A percentile compares a stretch with the other conserved stretches of the same genome.
These are phyloP conservation scores for Reticulascus tulasneorum DNA, from an alignment of 2,329 filamentous ascomycete species.

Conservation along the genomic window DNA sequence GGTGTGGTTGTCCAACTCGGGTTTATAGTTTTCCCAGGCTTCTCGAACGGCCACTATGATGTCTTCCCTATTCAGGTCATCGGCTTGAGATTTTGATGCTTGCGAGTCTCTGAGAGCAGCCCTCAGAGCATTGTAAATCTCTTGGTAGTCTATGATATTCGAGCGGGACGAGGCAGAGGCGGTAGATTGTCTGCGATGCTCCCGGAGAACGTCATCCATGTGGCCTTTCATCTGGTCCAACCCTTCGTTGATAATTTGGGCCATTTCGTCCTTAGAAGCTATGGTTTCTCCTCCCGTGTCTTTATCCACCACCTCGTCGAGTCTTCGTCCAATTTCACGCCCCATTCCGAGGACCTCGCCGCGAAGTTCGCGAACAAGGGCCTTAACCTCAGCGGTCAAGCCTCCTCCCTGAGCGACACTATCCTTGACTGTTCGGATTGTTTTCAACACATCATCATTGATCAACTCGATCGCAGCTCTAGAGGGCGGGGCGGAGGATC, in stretches of 20 bases:
- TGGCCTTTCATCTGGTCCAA: conserved; percentile 80
- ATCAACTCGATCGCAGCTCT: conserved; percentile 52
- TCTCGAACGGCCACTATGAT: conserved; percentile 84
- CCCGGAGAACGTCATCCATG: conserved; percentile 73
- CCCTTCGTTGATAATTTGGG: conserved; percentile 73
- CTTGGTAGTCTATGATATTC: conserved; percentile 67
- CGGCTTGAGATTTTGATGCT: conserved; percentile 39
- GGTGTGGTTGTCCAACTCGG: conserved; percentile 85
- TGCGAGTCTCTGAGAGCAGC: conserved; percentile 65
- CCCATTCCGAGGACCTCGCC: conserved; percentile 95
- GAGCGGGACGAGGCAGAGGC: conserved; percentile 59
- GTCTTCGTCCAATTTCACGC: conserved; percentile 77
- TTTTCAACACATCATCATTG: conserved; percentile 75
- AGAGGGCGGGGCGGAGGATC: conserved; percentile 41
- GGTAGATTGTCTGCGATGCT: conserved; percentile 67
- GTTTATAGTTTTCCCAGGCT: conserved; percentile 92
- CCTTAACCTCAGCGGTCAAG: conserved; percentile 87
- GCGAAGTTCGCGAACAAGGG: conserved; percentile 80
- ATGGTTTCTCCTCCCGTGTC: conserved; percentile 31
- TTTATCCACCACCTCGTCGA: conserved; percentile 60
- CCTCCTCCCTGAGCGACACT: conserved; percentile 85
- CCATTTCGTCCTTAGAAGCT: conserved; percentile 64
- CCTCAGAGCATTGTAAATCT: conserved; percentile 81
- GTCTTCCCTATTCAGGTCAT: conserved; percentile 69
- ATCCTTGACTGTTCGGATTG: conserved; percentile 84